Evolutionary conservation across 73 alveolate genomes (phyloP).

Genomic region (Paramecium tetraurelia): DNA sequence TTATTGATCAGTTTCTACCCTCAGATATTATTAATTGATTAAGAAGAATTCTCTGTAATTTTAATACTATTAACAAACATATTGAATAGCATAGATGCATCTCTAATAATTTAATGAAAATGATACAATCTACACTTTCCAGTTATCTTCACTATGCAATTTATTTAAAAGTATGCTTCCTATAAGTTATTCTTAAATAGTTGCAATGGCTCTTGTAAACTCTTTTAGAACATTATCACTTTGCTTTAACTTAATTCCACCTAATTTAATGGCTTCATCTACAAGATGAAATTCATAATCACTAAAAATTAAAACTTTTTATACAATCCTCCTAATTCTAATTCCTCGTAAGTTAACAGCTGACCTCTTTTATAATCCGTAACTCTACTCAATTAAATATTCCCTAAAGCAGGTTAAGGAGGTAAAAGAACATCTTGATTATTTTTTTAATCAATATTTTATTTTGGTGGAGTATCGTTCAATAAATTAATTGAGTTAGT

Average conservation of each 20-base stretch:
- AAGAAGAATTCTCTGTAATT: conserved; percentile 39
- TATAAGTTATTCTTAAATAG: not conserved
- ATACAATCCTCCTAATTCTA: conserved; percentile 42
- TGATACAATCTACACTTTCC: conserved; percentile 32
- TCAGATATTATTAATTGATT: conserved; percentile 11
- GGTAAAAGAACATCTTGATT: not conserved
- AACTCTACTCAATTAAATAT: not conserved
- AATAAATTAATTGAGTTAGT: conserved; percentile 4
- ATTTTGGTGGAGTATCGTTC: not conserved
- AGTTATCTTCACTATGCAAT: conserved; percentile 38
- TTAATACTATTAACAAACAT: not conserved
- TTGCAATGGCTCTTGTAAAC: not conserved
- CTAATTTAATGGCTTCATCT: conserved; percentile 36
- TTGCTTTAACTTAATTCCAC: conserved; percentile 11
- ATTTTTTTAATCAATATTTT: not conserved
- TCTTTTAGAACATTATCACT: conserved; percentile 15
- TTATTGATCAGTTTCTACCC: conserved; percentile 8
- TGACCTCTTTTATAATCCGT: not conserved
- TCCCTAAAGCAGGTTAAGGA: not conserved
- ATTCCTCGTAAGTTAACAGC: conserved; percentile 7
- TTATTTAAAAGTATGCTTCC: conserved; percentile 44
- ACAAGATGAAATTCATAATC: conserved; percentile 38
- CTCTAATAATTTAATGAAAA: not conserved
- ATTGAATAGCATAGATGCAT: conserved; percentile 5
- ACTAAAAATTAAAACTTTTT: not conserved